Evolutionary conservation across 495 filamentous ascomycete species (phyloP).

Genomic region (Xylaria curta): DNA sequence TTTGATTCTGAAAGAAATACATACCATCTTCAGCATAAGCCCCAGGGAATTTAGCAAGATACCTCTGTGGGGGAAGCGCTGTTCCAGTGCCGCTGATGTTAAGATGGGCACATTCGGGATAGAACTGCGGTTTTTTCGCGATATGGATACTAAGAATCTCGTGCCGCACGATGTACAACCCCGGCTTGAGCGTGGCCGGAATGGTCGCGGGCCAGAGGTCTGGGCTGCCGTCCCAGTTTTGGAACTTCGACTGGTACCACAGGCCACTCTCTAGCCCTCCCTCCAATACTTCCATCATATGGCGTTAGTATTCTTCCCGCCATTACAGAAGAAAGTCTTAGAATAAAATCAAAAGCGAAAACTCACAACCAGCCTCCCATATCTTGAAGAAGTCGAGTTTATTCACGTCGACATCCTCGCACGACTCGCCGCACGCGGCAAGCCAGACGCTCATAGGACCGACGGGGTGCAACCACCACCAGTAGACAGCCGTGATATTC

Average conservation of each 20-base stretch:
- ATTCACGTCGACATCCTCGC: constrained; percentile 47
- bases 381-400: constrained; percentile 59
- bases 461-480: constrained; percentile 60
- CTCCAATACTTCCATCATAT: constrained; percentile 40
- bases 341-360: neutral
- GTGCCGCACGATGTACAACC: constrained; percentile 60
- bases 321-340: neutral
- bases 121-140: constrained; percentile 60
- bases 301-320: neutral
- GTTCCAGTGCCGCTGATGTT: constrained; percentile 53
- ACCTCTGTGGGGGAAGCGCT: constrained; percentile 48
- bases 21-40: constrained; percentile 53
- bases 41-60: constrained; percentile 57
- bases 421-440: constrained; percentile 50
- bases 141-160: constrained; percentile 63
- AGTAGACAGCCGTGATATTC: constrained; percentile 55
- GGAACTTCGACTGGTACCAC: constrained; percentile 61
- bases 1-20: constrained; percentile 14
- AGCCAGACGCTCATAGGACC: constrained; percentile 60
- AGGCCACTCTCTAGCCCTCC: constrained; percentile 53
- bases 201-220: constrained; percentile 58
- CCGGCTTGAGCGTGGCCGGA: constrained; percentile 52
- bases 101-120: constrained; percentile 62
- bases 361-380: constrained; percentile 50
- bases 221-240: constrained; percentile 52